A percentile compares a stretch with the other conserved stretches of the same genome.
Evolutionary conservation across 176 grass and related monocot genomes (phyloP).

Genomic region (Canna indica): DNA sequence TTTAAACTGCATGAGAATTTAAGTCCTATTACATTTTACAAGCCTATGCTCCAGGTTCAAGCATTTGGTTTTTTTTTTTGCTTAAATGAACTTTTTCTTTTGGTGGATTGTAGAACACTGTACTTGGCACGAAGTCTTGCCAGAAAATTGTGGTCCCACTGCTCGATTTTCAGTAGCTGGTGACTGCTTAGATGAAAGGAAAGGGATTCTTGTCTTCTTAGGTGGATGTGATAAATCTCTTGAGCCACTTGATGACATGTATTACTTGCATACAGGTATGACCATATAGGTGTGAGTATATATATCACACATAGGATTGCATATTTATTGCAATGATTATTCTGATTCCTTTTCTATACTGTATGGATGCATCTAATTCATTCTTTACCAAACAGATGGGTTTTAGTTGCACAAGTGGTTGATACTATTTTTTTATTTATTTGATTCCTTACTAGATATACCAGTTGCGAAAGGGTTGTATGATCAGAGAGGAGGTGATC

Average conservation of each 20-base stretch:
- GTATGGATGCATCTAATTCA: neutral
- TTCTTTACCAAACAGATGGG: neutral
- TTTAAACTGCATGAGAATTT: neutral
- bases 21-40: neutral
- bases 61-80: neutral
- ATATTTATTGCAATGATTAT: neutral
- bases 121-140: slow-evolving; percentile 17
- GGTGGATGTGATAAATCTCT: slow-evolving; percentile 32
- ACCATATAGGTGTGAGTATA: neutral
- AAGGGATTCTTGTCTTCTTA: slow-evolving; percentile 20
- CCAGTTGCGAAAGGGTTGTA: slow-evolving; percentile 9
- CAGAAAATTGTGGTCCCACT: slow-evolving; percentile 22
- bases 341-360: neutral
- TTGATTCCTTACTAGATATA: slow-evolving; percentile 18
- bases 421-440: neutral
- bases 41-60: neutral
- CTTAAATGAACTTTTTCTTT: neutral
- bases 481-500: slow-evolving; percentile 9
- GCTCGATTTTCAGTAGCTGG: slow-evolving; percentile 28
- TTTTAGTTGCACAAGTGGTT: neutral
- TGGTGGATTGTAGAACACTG: slow-evolving; percentile 12
- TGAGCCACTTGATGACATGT: slow-evolving; percentile 33
- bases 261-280: slow-evolving; percentile 33
- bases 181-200: slow-evolving; percentile 25
- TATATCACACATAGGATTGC: neutral